These are phyloP conservation scores for Neonothopanus nambi DNA, from an alignment of 1,284 basidiomycete species.

Conservation along the genomic window DNA sequence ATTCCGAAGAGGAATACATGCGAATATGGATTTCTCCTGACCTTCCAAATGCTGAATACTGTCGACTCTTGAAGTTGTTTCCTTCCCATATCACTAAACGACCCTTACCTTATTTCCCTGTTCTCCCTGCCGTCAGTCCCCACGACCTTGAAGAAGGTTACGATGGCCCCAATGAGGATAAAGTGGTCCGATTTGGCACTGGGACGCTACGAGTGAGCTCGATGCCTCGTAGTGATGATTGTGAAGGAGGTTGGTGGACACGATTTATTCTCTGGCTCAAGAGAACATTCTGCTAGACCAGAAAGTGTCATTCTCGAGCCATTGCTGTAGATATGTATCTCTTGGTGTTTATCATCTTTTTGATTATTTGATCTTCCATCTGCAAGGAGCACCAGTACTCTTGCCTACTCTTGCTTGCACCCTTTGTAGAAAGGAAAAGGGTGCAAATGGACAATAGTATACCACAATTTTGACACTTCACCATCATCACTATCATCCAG, in stretches of 20 bases:
- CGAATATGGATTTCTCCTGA: slow-evolving; percentile 73
- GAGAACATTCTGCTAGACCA: slow-evolving; percentile 53
- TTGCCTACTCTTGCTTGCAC: background rate
- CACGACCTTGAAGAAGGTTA: slow-evolving; percentile 67
- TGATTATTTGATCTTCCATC: background rate
- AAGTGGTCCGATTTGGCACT: slow-evolving; percentile 66
- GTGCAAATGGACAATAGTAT: too few relatives aligned
- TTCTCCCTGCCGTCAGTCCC: slow-evolving; percentile 28
- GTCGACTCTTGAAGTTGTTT: slow-evolving; percentile 63
- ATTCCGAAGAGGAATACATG: slow-evolving; percentile 52
- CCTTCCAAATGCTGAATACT: slow-evolving; percentile 63
- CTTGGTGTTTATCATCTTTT: background rate
- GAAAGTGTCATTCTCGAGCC: slow-evolving; percentile 23
- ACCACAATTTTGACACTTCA: too few relatives aligned
- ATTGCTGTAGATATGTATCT: background rate
- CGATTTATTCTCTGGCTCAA: slow-evolving; percentile 72
- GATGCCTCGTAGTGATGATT: slow-evolving; percentile 55
- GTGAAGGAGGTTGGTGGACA: slow-evolving; percentile 64
- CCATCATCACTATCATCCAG: background rate
- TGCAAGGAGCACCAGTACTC: background rate
- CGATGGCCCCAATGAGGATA: slow-evolving; percentile 48
- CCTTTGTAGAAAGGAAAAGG: too few relatives aligned
- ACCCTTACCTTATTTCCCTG: slow-evolving; percentile 64
- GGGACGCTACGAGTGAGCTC: slow-evolving; percentile 70
- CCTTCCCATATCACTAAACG: slow-evolving; percentile 67